Percentiles rank a stretch among this genome's conserved stretches.
phyloP scores from a whole-genome alignment of 208 protist genomes.

The Balamuthia mandrillaris region DNA sequence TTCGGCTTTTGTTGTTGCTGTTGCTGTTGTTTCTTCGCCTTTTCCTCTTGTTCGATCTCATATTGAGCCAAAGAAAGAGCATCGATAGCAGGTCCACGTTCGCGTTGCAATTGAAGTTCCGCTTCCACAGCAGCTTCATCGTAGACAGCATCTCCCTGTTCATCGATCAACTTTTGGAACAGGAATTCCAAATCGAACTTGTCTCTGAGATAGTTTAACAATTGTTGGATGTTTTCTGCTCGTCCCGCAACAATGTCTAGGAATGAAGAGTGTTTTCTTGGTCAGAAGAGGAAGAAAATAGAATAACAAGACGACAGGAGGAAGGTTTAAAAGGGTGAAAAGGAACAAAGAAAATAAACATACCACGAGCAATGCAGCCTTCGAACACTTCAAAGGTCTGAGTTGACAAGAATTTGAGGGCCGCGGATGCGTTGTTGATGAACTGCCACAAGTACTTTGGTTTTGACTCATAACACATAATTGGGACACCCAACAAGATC shows the following conservation, averaged over 20 bases:
- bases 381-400: neutral
- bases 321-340: neutral
- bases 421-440: constrained; percentile 16
- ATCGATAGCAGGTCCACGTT: too few species aligned
- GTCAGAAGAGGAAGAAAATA: too few species aligned
- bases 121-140: neutral
- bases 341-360: neutral
- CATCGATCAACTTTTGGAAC: neutral
- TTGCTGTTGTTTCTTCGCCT: too few species aligned
- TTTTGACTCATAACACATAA: neutral
- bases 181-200: constrained; percentile 32
- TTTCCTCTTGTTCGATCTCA: too few species aligned
- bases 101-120: neutral
- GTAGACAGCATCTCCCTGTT: neutral
- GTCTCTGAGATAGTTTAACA: constrained; percentile 10
- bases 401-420: neutral
- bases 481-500: neutral
- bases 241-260: neutral
- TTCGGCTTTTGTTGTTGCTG: too few species aligned
- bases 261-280: too few species aligned
- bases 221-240: neutral
- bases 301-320: too few species aligned
- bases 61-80: too few species aligned
- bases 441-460: constrained; percentile 27
- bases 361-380: neutral